Percentiles rank a stretch among this genome's conserved stretches.
Evolutionary conservation across 2,329 filamentous ascomycete species (phyloP).

Genomic region (Aspergillus sp.): DNA sequence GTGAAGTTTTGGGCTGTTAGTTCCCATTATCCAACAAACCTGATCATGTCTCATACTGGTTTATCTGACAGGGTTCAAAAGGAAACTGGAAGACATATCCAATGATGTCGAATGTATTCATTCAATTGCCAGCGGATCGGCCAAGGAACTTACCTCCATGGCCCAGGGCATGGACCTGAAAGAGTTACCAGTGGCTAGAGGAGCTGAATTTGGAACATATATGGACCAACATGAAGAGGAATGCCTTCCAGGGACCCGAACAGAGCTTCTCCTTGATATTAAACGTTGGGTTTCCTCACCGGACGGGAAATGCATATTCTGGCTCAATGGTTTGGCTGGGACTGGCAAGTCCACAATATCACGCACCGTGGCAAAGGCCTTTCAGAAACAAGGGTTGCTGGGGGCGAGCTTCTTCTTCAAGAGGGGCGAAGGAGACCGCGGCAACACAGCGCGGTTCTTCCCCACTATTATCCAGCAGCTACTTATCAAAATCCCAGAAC

Average conservation of each 20-base stretch:
- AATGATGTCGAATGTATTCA: background rate
- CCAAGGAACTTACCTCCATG: background rate
- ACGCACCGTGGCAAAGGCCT: background rate
- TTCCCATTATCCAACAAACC: background rate
- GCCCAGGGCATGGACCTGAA: background rate
- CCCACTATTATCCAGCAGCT: background rate
- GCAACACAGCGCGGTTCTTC: background rate
- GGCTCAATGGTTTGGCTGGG: background rate
- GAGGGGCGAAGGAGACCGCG: slow-evolving; percentile 31
- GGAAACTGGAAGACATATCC: background rate
- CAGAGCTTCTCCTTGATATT: background rate
- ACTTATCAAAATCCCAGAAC: slow-evolving; percentile 21
- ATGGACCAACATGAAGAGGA: background rate
- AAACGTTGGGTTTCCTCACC: background rate
- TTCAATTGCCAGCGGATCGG: background rate
- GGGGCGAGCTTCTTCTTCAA: slow-evolving; percentile 47
- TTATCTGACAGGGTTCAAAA: background rate
- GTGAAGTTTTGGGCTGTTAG: background rate
- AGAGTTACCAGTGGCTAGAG: background rate
- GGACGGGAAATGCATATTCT: background rate
- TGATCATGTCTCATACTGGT: background rate
- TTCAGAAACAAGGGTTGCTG: background rate
- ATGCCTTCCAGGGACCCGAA: background rate
- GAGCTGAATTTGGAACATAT: background rate
- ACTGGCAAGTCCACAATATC: background rate